Conservation (phyloP, 371 early-diverging fungal genomes). For the Mortierella sp. region DNA sequence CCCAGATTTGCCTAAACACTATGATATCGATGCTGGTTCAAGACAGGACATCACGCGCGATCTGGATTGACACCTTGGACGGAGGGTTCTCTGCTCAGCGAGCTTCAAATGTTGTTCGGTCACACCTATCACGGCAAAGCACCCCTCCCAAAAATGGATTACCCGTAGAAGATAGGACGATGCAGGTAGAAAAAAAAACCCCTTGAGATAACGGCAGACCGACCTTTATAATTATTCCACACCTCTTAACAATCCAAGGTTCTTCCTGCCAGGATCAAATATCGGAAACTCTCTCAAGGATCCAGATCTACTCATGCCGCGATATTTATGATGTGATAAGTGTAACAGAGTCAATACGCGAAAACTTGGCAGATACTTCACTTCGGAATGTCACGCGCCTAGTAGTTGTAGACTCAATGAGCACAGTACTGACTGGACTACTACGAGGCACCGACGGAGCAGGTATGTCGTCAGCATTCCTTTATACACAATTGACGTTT, state of each 20-base stretch:
- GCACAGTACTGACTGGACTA: constrained; percentile 18
- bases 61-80: constrained; percentile 49
- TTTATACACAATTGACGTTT: background rate
- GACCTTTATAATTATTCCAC: no score
- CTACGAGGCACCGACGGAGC: constrained; percentile 22
- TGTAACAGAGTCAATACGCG: constrained; percentile 15
- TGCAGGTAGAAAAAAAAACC: background rate
- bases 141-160: background rate
- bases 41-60: constrained; percentile 16
- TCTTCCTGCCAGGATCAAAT: constrained; percentile 9
- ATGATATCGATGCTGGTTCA: constrained; percentile 17
- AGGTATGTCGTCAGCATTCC: constrained; percentile 12
- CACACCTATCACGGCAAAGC: background rate
- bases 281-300: constrained; percentile 22
- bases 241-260: background rate
- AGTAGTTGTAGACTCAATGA: constrained; percentile 33
- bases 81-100: constrained; percentile 37
- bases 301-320: constrained; percentile 31
- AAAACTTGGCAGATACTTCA: background rate
- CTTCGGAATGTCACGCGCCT: constrained; percentile 1
- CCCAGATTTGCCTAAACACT: constrained; percentile 34
- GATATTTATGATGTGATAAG: constrained; percentile 34
- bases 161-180: background rate
- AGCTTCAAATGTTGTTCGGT: constrained; percentile 10
- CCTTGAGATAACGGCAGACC: no score